Conservation (phyloP, 1,284 basidiomycete species). For the Trichosporon coremiiforme region DNA sequence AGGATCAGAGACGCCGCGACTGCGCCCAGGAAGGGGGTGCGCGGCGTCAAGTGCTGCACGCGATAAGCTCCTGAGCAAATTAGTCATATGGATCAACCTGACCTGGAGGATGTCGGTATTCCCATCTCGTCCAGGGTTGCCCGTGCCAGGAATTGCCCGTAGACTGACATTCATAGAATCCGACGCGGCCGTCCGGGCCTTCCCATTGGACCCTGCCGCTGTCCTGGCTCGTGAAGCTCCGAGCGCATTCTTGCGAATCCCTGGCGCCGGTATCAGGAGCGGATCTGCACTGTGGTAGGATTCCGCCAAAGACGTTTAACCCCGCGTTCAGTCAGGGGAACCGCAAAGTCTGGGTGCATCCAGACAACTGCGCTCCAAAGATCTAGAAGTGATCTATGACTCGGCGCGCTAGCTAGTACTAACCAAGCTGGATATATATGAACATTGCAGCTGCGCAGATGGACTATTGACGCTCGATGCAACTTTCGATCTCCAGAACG, state of each 20-base stretch:
- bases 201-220: neutral
- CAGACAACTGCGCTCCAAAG: neutral
- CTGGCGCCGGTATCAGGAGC: neutral
- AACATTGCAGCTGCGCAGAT: neutral
- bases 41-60: neutral
- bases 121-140: slow-evolving; percentile 2
- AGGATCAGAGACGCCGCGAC: neutral
- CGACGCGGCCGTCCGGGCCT: slow-evolving; percentile 1
- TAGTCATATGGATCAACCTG: slow-evolving; percentile 6
- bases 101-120: neutral
- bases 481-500: neutral
- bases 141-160: neutral
- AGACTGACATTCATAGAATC: neutral
- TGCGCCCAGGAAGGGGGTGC: neutral
- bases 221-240: neutral
- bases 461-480: neutral
- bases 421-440: neutral
- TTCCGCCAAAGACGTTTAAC: neutral
- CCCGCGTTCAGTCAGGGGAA: neutral
- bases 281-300: neutral
- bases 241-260: neutral
- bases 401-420: neutral
- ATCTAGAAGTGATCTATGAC: neutral
- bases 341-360: neutral
- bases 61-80: slow-evolving; percentile 12